Conservation (phyloP, 2,329 filamentous ascomycete species). For the Alternaria arborescens region DNA sequence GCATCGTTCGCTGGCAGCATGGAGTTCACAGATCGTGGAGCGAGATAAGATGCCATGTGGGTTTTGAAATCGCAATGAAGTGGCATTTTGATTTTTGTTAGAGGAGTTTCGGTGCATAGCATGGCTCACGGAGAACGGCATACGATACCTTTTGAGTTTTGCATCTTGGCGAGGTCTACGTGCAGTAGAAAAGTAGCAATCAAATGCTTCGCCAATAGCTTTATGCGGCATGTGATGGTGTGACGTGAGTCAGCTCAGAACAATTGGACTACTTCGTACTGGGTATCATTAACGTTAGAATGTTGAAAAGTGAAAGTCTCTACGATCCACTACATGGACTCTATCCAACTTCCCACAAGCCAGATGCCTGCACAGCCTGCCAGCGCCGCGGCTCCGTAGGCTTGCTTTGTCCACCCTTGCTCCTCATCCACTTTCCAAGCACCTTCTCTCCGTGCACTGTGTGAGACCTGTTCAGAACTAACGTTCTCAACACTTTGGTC, state of each 20-base stretch:
- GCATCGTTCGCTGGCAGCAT: not conserved
- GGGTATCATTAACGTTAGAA: constrained; percentile 16
- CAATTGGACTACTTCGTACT: not conserved
- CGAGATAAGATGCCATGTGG: not conserved
- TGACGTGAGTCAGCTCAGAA: not conserved
- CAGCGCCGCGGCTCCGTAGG: constrained; percentile 51
- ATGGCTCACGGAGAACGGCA: constrained; percentile 2
- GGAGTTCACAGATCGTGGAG: not conserved
- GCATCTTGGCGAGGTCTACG: not conserved
- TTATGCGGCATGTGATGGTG: not conserved
- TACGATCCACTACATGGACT: constrained; percentile 30
- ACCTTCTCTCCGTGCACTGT: constrained; percentile 38
- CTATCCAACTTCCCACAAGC: constrained; percentile 52
- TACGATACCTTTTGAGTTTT: constrained; percentile 13
- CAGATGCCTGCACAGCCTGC: constrained; percentile 52
- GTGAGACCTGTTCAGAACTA: constrained; percentile 28
- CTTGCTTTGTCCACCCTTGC: constrained; percentile 52
- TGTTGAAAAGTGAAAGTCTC: not conserved
- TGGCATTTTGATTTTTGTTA: not conserved
- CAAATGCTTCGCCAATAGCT: not conserved
- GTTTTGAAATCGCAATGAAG: not conserved
- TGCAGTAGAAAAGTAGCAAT: not conserved
- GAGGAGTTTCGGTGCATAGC: constrained; percentile 8
- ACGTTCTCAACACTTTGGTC: constrained; percentile 40
- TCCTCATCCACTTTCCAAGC: constrained; percentile 49